Evolutionary conservation across 345 rosid genomes (phyloP).

Genomic region (Erucastrum elatum): DNA sequence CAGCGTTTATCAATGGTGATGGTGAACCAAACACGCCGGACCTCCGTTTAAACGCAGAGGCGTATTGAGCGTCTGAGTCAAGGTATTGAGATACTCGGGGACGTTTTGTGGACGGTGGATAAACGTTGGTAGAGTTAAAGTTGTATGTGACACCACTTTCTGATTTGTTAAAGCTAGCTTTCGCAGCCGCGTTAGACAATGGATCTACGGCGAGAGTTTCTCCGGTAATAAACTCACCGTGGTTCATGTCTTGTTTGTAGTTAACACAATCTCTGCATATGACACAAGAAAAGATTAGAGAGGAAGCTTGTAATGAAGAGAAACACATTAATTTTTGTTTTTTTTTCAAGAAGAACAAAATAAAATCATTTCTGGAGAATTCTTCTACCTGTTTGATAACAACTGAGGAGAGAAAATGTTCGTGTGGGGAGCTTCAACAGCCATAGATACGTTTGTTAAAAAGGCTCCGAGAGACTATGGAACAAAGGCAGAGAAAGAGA

Average conservation of each 20-base stretch:
- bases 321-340: background rate
- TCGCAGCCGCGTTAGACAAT: constrained; percentile 16
- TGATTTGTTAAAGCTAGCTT: constrained; percentile 43
- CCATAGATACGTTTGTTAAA: constrained; percentile 45
- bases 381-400: constrained; percentile 42
- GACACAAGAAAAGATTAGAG: background rate
- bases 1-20: constrained; percentile 31
- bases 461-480: constrained; percentile 29
- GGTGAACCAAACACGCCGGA: constrained; percentile 35
- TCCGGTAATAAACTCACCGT: constrained; percentile 41
- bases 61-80: constrained; percentile 36
- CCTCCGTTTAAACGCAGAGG: constrained; percentile 40
- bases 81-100: constrained; percentile 38
- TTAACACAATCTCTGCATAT: constrained; percentile 51
- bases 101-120: constrained; percentile 44
- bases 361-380: background rate
- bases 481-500: constrained; percentile 13
- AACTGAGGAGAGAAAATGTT: constrained; percentile 50
- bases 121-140: constrained; percentile 26
- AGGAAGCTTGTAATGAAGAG: background rate
- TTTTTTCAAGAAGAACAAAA: background rate
- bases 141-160: constrained; percentile 61
- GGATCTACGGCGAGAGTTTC: constrained; percentile 49
- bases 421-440: constrained; percentile 54
- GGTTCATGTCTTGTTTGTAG: constrained; percentile 44